Evolutionary conservation across 1,139 yeast genomes (phyloP).

Genomic region (Geotrichum klebahnii): DNA sequence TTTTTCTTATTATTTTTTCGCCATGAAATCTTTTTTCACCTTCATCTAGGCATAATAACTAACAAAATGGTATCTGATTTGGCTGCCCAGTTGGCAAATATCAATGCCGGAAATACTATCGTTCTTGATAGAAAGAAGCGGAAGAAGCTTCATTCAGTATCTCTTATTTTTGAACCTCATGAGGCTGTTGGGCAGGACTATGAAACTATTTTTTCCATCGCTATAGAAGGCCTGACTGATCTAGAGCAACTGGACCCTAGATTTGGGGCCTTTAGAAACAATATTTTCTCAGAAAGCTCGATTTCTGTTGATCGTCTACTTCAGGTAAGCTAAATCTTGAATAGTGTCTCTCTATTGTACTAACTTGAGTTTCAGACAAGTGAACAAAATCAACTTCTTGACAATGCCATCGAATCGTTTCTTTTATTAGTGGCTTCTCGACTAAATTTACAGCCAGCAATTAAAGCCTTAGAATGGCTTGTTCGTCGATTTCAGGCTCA

Average conservation of each 20-base stretch:
- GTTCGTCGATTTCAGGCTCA: conserved; percentile 87
- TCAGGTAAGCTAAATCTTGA: conserved; percentile 42
- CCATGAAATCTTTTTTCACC: not conserved
- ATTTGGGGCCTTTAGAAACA: conserved; percentile 61
- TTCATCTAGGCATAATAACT: not conserved
- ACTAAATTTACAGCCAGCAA: conserved; percentile 68
- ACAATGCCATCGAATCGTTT: conserved; percentile 70
- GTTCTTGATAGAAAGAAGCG: conserved; percentile 84
- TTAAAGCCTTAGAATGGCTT: conserved; percentile 90
- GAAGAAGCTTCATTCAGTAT: conserved; percentile 81
- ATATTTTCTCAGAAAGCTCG: conserved; percentile 79
- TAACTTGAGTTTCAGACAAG: conserved; percentile 41
- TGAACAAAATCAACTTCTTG: conserved; percentile 70
- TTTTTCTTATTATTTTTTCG: not conserved
- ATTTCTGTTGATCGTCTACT: conserved; percentile 73
- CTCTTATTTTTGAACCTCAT: conserved; percentile 79
- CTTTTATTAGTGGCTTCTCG: conserved; percentile 70
- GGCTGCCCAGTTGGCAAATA: conserved; percentile 75
- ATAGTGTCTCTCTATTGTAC: conserved; percentile 4
- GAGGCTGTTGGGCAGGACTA: conserved; percentile 91
- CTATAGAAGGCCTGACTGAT: conserved; percentile 73
- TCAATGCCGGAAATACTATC: conserved; percentile 63
- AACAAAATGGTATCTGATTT: conserved; percentile 45
- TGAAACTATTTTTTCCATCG: conserved; percentile 69
- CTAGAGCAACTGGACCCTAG: conserved; percentile 67